A percentile compares a stretch with the other conserved stretches of the same genome.
phyloP scores from a whole-genome alignment of 2,329 filamentous ascomycete species.

The Eurotiales sp. region DNA sequence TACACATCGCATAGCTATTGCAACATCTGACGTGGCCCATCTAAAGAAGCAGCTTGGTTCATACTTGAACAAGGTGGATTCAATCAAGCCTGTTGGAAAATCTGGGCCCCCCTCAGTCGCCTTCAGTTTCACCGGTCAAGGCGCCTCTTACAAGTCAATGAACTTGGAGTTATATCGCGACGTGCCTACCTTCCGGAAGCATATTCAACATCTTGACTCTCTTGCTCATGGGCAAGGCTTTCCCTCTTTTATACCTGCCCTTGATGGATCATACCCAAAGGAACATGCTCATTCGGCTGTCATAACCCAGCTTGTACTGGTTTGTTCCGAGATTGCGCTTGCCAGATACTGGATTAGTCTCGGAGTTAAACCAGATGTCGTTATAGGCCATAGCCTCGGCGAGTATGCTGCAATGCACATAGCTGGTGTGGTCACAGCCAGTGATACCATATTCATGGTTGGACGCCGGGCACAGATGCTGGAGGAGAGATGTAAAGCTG shows the following conservation, averaged over 20 bases:
- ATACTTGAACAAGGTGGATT: neutral
- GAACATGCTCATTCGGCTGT: neutral
- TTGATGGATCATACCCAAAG: neutral
- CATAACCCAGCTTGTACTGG: neutral
- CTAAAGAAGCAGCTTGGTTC: slow-evolving; percentile 19
- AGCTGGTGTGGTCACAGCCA: slow-evolving; percentile 23
- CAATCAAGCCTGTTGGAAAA: neutral
- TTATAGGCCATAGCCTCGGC: slow-evolving; percentile 31
- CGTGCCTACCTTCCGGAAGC: slow-evolving; percentile 1
- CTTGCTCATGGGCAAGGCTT: neutral
- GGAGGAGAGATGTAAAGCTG: slow-evolving; percentile 15
- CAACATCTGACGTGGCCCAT: slow-evolving; percentile 6
- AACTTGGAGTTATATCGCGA: slow-evolving; percentile 39
- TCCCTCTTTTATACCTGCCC: neutral
- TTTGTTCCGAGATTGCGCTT: neutral
- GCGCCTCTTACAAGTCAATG: slow-evolving; percentile 25
- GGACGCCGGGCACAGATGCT: slow-evolving; percentile 26
- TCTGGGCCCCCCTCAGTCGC: slow-evolving; percentile 20
- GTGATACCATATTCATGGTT: slow-evolving; percentile 26
- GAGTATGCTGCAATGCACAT: slow-evolving; percentile 28
- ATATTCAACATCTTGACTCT: neutral
- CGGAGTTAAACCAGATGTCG: slow-evolving; percentile 19
- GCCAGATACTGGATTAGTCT: slow-evolving; percentile 18
- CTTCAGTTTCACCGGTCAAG: slow-evolving; percentile 40
- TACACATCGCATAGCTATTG: slow-evolving; percentile 23